Evolutionary conservation across 257 asterid genomes (phyloP).

Genomic region (Solanum sitiens): DNA sequence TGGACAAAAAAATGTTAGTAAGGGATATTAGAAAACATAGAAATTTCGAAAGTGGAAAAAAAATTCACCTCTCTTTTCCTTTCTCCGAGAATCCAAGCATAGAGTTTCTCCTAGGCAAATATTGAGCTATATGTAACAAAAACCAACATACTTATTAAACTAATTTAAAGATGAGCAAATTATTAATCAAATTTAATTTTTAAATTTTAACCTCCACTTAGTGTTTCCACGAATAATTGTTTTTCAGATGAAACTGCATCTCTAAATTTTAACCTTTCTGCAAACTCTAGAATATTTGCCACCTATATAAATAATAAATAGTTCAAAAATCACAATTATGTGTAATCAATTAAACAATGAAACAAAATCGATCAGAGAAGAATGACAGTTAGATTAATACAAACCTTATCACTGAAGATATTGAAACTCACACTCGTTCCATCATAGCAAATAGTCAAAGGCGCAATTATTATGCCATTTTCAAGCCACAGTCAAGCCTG

Average conservation of each 20-base stretch:
- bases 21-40: background rate
- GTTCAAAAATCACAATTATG: background rate
- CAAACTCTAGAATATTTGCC: background rate
- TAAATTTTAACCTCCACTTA: background rate
- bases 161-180: background rate
- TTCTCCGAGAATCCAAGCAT: background rate
- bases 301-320: background rate
- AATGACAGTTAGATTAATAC: background rate
- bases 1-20: background rate
- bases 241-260: background rate
- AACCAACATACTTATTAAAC: background rate
- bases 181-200: background rate
- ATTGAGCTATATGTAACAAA: background rate
- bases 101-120: background rate
- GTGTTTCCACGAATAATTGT: background rate
- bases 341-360: background rate
- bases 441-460: background rate
- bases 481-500: background rate
- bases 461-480: no score
- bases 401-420: background rate
- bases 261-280: background rate
- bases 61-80: background rate
- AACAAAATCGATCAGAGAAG: background rate
- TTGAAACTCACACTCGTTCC: background rate
- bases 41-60: background rate